Conservation (phyloP, 2,329 filamentous ascomycete species). For the Pseudopithomyces chartarum region DNA sequence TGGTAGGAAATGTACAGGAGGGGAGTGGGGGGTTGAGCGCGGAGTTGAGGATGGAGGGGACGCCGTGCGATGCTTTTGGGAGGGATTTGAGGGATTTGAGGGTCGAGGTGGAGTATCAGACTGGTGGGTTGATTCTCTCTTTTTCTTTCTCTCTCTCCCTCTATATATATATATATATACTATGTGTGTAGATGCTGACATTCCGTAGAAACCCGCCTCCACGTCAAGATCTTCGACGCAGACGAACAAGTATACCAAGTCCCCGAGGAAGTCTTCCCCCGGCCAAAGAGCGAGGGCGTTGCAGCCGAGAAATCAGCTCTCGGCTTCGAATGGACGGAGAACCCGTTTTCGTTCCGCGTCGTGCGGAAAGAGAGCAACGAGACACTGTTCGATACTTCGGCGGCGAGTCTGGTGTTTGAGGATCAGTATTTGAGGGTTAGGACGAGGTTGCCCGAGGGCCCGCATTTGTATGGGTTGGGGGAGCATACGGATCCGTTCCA, state of each 20-base stretch:
- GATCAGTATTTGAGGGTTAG: constrained; percentile 75
- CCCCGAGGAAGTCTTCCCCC: constrained; percentile 69
- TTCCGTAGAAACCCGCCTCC: constrained; percentile 63
- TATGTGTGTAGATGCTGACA: constrained; percentile 51
- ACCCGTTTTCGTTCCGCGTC: constrained; percentile 71
- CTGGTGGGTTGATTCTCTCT: constrained; percentile 57
- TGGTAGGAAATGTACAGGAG: constrained; percentile 62
- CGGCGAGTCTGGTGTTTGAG: constrained; percentile 72
- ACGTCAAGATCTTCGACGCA: constrained; percentile 73
- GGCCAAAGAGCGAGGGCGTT: constrained; percentile 52
- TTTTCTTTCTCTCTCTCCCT: too few species aligned
- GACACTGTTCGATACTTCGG: constrained; percentile 72
- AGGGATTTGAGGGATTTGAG: constrained; percentile 60
- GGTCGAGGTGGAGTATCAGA: constrained; percentile 65
- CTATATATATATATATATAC: too few species aligned
- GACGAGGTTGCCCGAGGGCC: constrained; percentile 69
- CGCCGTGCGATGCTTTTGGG: constrained; percentile 65
- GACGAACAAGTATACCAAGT: constrained; percentile 74
- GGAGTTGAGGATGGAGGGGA: constrained; percentile 69
- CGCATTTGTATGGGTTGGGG: constrained; percentile 77
- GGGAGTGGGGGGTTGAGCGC: constrained; percentile 65
- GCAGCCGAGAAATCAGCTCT: constrained; percentile 51
- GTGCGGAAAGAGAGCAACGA: constrained; percentile 61
- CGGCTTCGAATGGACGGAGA: constrained; percentile 58
- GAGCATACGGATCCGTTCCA: constrained; percentile 74